Base-by-base conservation (phyloP, 176 grass and related monocot species). In the Hyparrhenia diplandra region DNA sequence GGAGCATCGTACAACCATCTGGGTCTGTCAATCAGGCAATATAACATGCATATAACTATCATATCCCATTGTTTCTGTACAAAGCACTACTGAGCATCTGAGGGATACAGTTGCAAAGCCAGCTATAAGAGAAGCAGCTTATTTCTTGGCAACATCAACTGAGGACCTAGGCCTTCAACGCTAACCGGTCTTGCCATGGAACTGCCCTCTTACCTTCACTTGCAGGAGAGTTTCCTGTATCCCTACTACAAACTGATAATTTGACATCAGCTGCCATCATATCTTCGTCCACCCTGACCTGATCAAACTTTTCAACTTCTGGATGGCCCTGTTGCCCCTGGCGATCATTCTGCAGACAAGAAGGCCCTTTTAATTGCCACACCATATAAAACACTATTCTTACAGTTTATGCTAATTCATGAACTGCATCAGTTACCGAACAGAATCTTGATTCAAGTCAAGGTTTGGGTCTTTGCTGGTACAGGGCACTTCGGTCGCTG, bases 161-260 rank as follows among this genome's bases (percentile, higher is more conserved):
- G 27, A 55, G 2, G 27, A 17, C 87, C 62, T 89, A 98, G 49
- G 87, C 82, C 80, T 87, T 73, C 54, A 94, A 87, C 0, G 61
- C 84, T 84, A 87, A 75, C 34, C 47, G 92, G 41, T 98, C 95
- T 88, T 91, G 83, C 95, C 92, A 94, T 72, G 90, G 24, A 37
- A 83, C 77, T 41, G 83, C 76, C 85, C 92, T 92, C 88, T 94
- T 93, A 82, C 80, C 77, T 54, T 87, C 79, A 80, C 71, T 91
- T 61, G 76, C 42, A 31, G 71, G 49, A 39, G 83, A 89, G 39
- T 88, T 83, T 31, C 73, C 83, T 37, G 87, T 69, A 83, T 91
- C 78, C 73, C 92, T 89, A n/a, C n/a, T n/a, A 93, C 79, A 89
- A 58, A 71, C 77, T 32, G 87, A 76, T 58, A 82, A 31, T 27